Base-by-base conservation (phyloP, 805 yeast genomes). In the Spathaspora boniae region DNA sequence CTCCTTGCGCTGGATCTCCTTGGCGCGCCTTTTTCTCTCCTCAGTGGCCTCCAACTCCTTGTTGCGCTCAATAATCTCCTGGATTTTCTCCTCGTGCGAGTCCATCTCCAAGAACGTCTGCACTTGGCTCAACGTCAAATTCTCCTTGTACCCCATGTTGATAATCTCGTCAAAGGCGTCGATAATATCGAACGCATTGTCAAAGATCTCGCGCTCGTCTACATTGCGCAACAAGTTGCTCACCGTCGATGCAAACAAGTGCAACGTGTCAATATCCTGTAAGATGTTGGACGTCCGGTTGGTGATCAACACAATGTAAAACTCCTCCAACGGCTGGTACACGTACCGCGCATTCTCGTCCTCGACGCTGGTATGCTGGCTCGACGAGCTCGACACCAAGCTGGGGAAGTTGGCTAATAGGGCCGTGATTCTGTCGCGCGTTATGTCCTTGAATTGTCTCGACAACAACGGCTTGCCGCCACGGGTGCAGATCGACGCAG, bases 11-110 rank as follows among this genome's bases (percentile, higher is more conserved):
- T 87, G 94, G 43, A 85, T 82, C 54, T 85, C 94, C 60, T 84
- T 86, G 33, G 98, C 97, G 58, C 86, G 81, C 63, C 94, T 84
- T 67, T 91, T 91, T 64, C 98, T 82, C 63, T 91, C 96, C 65
- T 93, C 98, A 37, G 86, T 81, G 26, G 98, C 98, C 62, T 91
- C 98, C 52, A 86, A 68, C 65, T 93, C 98, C 66, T 93, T 93
- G 70, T 93, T 93, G 60, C 89, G 80, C 65, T 87, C 98, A 51
- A 93, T 93, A 58, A 93, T 89, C 58, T 93, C 97, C 70, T 93
- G 98, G 55, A 94, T 91, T 70, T 86, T 91, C 66, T 93, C 99
- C 65, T 93, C 98, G 59, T 93, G 97, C 26, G 95, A 85, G 64
- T 93, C 98, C 98, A 93, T 91, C 56, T 87, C 91, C 67, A 93